These are phyloP conservation scores for Westerdykella aurantiaca DNA, from an alignment of 2,329 filamentous ascomycete genomes.

Conservation along the genomic window DNA sequence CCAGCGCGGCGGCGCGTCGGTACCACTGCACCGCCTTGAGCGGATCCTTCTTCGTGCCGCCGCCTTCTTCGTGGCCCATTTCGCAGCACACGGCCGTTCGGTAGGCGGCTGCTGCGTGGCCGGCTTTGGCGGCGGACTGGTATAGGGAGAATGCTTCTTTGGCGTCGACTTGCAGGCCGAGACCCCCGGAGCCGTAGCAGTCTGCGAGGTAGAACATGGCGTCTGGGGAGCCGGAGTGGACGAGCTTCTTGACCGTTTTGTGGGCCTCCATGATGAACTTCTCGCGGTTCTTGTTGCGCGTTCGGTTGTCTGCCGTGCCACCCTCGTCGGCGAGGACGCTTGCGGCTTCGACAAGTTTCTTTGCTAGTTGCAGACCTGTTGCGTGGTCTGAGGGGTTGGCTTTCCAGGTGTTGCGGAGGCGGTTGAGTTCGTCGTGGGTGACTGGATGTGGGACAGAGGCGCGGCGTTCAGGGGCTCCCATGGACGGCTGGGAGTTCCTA, in stretches of 20 bases:
- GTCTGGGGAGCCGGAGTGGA: conserved; percentile 65
- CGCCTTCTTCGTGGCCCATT: conserved; percentile 88
- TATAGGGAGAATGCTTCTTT: conserved; percentile 94
- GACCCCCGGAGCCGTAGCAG: conserved; percentile 72
- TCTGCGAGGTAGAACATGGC: conserved; percentile 95
- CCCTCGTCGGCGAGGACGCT: conserved; percentile 72
- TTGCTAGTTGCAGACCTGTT: conserved; percentile 67
- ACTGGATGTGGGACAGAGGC: conserved; percentile 50
- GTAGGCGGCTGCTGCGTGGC: conserved; percentile 82
- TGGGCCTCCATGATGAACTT: conserved; percentile 79
- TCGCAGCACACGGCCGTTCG: conserved; percentile 96
- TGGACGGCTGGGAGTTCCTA: conserved; percentile 15
- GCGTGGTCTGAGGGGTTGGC: conserved; percentile 66
- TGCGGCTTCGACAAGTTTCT: conserved; percentile 79
- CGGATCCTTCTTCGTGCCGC: conserved; percentile 84
- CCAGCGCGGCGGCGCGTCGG: conserved; percentile 81
- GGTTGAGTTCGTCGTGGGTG: conserved; percentile 71
- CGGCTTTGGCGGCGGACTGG: conserved; percentile 84
- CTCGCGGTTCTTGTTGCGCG: conserved; percentile 63
- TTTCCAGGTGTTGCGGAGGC: conserved; percentile 63
- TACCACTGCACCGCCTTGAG: conserved; percentile 98
- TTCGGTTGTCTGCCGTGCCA: conserved; percentile 61
- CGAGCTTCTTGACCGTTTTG: conserved; percentile 87
- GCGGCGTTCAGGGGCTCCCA: conserved; percentile 12
- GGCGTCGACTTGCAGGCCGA: conserved; percentile 74